A percentile compares a stretch with the other conserved stretches of the same genome.
Evolutionary conservation across 306 rosid genomes (phyloP).

Genomic region (Citrullus colocynthis): DNA sequence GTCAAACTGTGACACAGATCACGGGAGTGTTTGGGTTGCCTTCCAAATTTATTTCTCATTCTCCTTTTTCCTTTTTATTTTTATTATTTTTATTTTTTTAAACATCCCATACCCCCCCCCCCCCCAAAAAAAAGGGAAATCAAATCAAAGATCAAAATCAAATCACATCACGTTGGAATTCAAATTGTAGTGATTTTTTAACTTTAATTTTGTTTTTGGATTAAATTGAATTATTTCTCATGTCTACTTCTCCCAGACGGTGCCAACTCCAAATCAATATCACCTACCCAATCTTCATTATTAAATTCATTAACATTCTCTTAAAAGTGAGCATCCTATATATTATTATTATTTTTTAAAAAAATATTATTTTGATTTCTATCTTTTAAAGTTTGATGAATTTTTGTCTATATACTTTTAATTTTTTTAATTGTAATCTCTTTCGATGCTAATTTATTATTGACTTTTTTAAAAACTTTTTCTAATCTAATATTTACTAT

Average conservation of each 20-base stretch:
- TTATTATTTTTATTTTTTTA: background rate
- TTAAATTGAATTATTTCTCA: background rate
- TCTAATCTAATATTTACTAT: no score
- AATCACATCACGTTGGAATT: background rate
- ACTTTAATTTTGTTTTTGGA: no score
- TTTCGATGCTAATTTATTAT: no score
- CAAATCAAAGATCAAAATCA: background rate
- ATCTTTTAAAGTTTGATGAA: no score
- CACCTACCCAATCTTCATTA: background rate
- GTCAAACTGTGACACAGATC: background rate
- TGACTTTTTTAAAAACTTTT: no score
- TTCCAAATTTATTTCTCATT: background rate
- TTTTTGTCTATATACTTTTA: no score
- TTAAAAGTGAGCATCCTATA: no score
- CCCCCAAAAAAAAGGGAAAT: background rate
- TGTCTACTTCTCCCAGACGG: background rate
- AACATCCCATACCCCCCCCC: no score
- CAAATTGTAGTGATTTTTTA: background rate
- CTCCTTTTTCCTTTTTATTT: background rate
- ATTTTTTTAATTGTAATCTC: no score
- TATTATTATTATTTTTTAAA: no score
- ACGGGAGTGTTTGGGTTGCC: background rate
- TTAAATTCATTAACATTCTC: background rate
- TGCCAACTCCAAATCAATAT: background rate
- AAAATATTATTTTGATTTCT: no score